Conservation (phyloP, 306 rosid species). For the Hippophae rhamnoides region DNA sequence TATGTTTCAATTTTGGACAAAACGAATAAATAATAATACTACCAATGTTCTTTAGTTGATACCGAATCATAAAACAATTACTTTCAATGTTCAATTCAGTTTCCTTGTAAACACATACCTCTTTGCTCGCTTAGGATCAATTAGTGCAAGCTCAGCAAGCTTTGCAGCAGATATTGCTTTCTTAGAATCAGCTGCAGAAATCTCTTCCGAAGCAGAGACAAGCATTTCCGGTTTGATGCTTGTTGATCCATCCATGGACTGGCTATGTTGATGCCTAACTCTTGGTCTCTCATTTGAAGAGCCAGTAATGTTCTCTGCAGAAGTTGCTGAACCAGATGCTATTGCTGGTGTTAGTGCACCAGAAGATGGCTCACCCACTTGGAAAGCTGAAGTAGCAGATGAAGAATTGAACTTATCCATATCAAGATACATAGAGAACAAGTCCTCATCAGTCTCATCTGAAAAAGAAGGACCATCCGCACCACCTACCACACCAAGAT, state of each 20-base stretch:
- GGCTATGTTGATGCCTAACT: conserved; percentile 93
- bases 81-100: too few species aligned
- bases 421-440: conserved; percentile 84
- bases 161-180: conserved; percentile 82
- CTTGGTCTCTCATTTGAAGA: conserved; percentile 62
- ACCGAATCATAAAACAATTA: too few species aligned
- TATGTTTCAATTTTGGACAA: too few species aligned
- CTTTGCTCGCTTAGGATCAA: conserved; percentile 96
- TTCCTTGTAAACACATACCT: conserved; percentile 34
- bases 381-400: conserved; percentile 59
- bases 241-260: conserved; percentile 92
- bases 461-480: conserved; percentile 85
- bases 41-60: too few species aligned
- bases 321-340: conserved; percentile 27
- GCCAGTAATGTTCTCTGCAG: conserved; percentile 31
- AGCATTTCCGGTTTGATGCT: conserved; percentile 73
- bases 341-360: conserved; percentile 17
- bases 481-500: conserved; percentile 86
- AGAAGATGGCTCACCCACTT: conserved; percentile 54
- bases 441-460: conserved; percentile 88
- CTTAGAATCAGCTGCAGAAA: conserved; percentile 57
- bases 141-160: conserved; percentile 82
- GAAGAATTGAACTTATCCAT: conserved; percentile 91
- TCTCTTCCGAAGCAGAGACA: conserved; percentile 64
- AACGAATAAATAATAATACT: too few species aligned